Base-by-base conservation (phyloP, 2,329 filamentous ascomycete genomes). In the Epichloe amarillans region DNA sequence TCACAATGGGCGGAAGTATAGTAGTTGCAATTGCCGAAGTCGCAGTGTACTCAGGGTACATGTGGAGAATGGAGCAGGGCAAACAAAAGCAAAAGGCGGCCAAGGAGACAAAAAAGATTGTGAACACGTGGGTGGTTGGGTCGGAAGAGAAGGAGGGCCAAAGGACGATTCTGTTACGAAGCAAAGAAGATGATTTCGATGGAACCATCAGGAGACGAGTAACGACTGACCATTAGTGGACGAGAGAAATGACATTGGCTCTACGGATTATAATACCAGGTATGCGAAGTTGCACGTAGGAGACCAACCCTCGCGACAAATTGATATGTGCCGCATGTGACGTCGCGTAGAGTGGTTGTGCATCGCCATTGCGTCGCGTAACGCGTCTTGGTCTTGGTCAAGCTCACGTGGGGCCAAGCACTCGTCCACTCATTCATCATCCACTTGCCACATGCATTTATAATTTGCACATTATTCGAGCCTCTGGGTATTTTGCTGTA, bases 21-120 rank as follows among this genome's bases (percentile, higher is more conserved):
- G 61, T 86, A 0, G 84, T 91, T 0, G 86, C 80, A 2, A 69
- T 88, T 36, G 86, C 86, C 0, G 87, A 93, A 64, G 84, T 91
- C 1, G 82, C 77, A 1, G 82, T 93, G 5, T 91, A 91, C 61
- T 76, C 77, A 7, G 84, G 82, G 4, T 93, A 89, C 61, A 73
- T 88, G 43, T 80, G 84, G 71, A 79, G 84, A 54, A 73, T 90
- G 59, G 73, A 75, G 1, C 76, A 88, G 57, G 83, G 83, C 1
- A 86, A 83, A 62, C 72, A 72, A 55, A 78, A 74, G 56, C 81
- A 85, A 55, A 73, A 71, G 52, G 74, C 72, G 51, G 69, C 74
- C 41, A 75, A 74, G 38, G 86, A 89, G 66, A 73, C 78, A 17
- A 86, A 86, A 81, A 72, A 86, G 61, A 76, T 91, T 30, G 68